Conservation (phyloP, 345 rosid genomes). For the Lumnitzera littorea region DNA sequence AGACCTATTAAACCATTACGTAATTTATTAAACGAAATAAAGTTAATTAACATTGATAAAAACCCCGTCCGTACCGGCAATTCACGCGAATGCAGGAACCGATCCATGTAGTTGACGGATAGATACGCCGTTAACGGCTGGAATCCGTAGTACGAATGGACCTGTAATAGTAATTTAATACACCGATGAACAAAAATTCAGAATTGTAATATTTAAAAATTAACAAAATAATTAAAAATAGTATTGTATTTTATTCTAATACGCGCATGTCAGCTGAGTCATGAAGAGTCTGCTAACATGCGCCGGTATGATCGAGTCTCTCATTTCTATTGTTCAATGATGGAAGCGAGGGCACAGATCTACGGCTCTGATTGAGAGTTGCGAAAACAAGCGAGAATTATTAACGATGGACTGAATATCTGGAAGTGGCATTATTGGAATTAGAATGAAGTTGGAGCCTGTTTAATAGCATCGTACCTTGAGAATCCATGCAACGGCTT, state of each 20-base stretch:
- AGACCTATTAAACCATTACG: background rate
- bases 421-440: constrained; percentile 19
- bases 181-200: background rate
- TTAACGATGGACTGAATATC: background rate
- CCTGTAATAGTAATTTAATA: constrained; percentile 35
- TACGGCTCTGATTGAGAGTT: constrained; percentile 1
- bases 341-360: background rate
- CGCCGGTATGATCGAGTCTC: background rate
- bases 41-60: constrained; percentile 4
- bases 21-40: background rate
- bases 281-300: background rate
- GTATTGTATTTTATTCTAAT: no score
- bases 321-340: background rate
- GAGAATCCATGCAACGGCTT: constrained; percentile 94
- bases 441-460: constrained; percentile 1
- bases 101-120: constrained; percentile 92
- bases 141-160: constrained; percentile 59
- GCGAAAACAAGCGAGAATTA: no score
- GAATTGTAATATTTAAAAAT: background rate
- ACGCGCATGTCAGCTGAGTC: background rate
- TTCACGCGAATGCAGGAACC: constrained; percentile 63
- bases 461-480: constrained; percentile 32
- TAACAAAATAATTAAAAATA: no score
- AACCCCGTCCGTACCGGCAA: constrained; percentile 50
- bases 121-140: constrained; percentile 94